Conservation (phyloP, 352 stramenopile species). For the Phytophthora kernoviae region DNA sequence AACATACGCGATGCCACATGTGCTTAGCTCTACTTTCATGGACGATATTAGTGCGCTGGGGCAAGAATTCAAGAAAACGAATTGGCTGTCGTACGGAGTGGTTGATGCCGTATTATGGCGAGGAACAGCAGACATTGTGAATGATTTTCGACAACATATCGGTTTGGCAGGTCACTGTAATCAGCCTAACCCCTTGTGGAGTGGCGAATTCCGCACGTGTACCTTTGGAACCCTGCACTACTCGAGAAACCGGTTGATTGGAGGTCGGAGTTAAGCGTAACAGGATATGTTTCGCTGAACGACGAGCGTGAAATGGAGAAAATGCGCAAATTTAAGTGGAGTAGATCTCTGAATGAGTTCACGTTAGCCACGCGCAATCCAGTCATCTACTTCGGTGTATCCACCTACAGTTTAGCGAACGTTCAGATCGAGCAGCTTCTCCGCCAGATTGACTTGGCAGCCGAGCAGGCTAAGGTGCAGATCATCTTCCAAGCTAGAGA, state of each 20-base stretch:
- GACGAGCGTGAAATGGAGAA: conserved; percentile 33
- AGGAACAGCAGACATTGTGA: conserved; percentile 34
- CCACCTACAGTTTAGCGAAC: conserved; percentile 33
- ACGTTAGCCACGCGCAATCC: conserved; percentile 27
- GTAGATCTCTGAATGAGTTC: conserved; percentile 42
- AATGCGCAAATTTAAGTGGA: conserved; percentile 34
- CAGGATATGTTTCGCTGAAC: conserved; percentile 43
- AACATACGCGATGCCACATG: conserved; percentile 52
- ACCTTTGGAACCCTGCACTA: conserved; percentile 45
- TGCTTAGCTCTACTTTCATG: conserved; percentile 38
- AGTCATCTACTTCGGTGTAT: conserved; percentile 48
- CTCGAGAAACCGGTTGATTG: conserved; percentile 47
- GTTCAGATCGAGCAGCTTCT: conserved; percentile 36
- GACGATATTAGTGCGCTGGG: conserved; percentile 30
- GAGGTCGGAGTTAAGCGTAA: conserved; percentile 43
- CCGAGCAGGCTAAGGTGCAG: conserved; percentile 34
- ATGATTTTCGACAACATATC: conserved; percentile 47
- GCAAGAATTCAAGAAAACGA: conserved; percentile 37
- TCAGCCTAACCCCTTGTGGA: conserved; percentile 36
- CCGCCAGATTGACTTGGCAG: conserved; percentile 39
- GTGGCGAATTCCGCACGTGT: conserved; percentile 51
- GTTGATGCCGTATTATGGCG: conserved; percentile 44
- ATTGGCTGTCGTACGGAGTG: conserved; percentile 48
- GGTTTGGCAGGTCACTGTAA: conserved; percentile 35
- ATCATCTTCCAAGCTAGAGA: conserved; percentile 67